Percentiles rank a stretch among this genome's conserved stretches.
Evolutionary conservation across 441 rosid genomes (phyloP).

Genomic region (Jatropha podagrica): DNA sequence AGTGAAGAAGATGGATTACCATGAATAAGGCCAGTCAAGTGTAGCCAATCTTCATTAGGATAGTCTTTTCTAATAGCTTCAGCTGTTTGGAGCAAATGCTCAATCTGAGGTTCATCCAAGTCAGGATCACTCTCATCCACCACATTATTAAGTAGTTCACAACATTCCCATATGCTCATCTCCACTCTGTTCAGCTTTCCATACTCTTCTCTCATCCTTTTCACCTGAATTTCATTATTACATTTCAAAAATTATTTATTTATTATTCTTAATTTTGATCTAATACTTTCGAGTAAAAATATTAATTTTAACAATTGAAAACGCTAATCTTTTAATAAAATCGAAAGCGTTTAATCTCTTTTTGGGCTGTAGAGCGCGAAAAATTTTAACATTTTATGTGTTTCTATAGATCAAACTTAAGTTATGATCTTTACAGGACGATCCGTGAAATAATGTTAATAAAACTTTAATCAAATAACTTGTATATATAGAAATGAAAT

Average conservation of each 20-base stretch:
- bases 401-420: no score
- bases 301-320: no score
- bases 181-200: constrained; percentile 58
- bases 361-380: no score
- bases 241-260: background rate
- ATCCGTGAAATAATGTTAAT: no score
- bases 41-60: constrained; percentile 89
- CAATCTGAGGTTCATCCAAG: constrained; percentile 87
- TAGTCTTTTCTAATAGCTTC: constrained; percentile 85
- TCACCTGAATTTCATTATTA: constrained; percentile 41
- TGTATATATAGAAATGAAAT: no score
- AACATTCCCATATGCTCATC: constrained; percentile 97
- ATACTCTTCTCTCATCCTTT: constrained; percentile 66
- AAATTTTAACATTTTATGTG: no score
- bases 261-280: no score
- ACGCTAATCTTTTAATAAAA: no score
- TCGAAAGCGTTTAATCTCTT: no score
- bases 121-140: constrained; percentile 95
- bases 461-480: no score
- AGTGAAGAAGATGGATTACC: constrained; percentile 35
- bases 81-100: constrained; percentile 88
- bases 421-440: no score
- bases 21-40: constrained; percentile 84
- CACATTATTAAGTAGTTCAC: constrained; percentile 78
- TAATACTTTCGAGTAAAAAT: no score